These are phyloP conservation scores for Sphagnum tenellum DNA, from an alignment of 225 moss, liverwort and hornwort genomes.

Conservation along the genomic window DNA sequence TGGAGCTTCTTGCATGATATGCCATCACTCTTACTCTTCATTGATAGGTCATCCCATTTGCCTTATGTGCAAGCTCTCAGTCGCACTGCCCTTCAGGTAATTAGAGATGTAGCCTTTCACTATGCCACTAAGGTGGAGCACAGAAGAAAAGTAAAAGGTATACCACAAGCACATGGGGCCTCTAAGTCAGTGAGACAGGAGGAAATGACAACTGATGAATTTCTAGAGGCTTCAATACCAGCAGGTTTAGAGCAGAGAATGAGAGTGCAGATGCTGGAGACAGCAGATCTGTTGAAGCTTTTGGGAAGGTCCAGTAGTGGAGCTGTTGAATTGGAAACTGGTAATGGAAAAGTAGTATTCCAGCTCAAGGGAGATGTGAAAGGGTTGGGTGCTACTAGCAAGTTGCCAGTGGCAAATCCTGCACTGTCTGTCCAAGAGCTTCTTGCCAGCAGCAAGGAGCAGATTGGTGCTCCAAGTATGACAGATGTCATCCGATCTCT, in stretches of 20 bases:
- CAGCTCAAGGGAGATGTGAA: conserved; percentile 2
- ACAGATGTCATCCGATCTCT: conserved; percentile 1
- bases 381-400: neutral
- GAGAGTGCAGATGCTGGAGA: conserved; percentile 1
- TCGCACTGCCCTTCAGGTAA: conserved; percentile 15
- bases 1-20: conserved; percentile 20
- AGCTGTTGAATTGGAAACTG: conserved; percentile 3
- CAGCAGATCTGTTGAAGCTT: conserved; percentile 3
- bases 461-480: neutral
- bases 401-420: neutral
- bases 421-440: neutral
- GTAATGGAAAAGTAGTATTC: conserved; percentile 1
- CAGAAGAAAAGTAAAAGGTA: neutral
- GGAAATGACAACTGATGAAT: conserved; percentile 6
- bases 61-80: conserved; percentile 15
- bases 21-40: conserved; percentile 31
- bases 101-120: conserved; percentile 17
- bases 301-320: conserved; percentile 1
- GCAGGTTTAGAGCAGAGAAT: neutral
- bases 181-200: neutral
- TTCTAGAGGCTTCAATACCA: conserved; percentile 4
- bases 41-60: conserved; percentile 26
- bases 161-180: neutral
- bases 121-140: conserved; percentile 7
- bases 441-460: conserved; percentile 2